Evolutionary conservation across 2,329 filamentous ascomycete species (phyloP).

Genomic region (Ophiosphaerella korrae): DNA sequence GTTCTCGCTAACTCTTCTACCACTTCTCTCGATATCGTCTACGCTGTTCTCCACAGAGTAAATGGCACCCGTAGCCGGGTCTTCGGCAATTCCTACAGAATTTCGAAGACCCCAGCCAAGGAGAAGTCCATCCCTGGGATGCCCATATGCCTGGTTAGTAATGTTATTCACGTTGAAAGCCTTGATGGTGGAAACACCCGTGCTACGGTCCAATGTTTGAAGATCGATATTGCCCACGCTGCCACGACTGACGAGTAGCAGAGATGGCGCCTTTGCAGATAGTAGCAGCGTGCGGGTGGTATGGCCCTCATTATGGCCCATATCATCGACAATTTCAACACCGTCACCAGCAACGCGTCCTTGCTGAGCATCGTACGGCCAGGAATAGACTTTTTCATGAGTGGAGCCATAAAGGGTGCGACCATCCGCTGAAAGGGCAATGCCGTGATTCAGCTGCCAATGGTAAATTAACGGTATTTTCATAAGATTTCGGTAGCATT

Average conservation of each 20-base stretch:
- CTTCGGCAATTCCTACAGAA: conserved; percentile 71
- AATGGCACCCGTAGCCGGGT: conserved; percentile 58
- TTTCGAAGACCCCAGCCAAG: conserved; percentile 74
- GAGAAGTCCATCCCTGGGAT: conserved; percentile 57
- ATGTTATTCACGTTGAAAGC: conserved; percentile 60
- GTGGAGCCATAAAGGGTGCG: conserved; percentile 62
- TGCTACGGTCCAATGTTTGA: conserved; percentile 55
- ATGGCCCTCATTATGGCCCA: conserved; percentile 64
- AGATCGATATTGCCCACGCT: conserved; percentile 67
- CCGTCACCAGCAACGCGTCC: conserved; percentile 54
- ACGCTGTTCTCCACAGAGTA: conserved; percentile 72
- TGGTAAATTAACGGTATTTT: conserved; percentile 2
- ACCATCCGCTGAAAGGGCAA: conserved; percentile 56
- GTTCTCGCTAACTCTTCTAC: conserved; percentile 66
- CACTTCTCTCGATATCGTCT: conserved; percentile 64
- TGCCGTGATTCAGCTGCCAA: conserved; percentile 57
- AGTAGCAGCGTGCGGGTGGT: conserved; percentile 70
- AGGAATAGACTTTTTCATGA: conserved; percentile 64
- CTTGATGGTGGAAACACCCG: conserved; percentile 71
- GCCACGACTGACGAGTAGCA: conserved; percentile 70
- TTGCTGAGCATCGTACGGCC: conserved; percentile 65
- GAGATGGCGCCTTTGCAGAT: conserved; percentile 59
- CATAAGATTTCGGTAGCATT: too few relatives aligned
- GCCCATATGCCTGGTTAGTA: conserved; percentile 50
- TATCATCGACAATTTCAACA: conserved; percentile 63